Base-by-base conservation (phyloP, 306 rosid genomes). In the Mimosa bimucronata region DNA sequence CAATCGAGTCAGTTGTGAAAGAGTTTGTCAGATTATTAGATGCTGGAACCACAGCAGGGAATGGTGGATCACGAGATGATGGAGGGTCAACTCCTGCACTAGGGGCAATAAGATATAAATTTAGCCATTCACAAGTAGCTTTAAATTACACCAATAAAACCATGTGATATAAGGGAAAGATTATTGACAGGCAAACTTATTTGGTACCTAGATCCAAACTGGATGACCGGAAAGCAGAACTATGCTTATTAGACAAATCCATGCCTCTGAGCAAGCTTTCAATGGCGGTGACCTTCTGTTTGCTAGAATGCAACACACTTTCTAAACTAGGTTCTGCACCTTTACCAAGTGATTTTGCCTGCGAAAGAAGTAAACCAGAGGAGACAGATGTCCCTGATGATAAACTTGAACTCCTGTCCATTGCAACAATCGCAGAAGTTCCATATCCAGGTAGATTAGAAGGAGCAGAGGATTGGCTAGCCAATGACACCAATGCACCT, bases 41-140 rank as follows among this genome's bases (percentile, higher is more conserved):
- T 73, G 97, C 97, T 21, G 94, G 79, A 76, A 86, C 91, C 80
- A 94, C 89, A 68, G 98, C 94, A 81, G 99, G 99, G 81, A 87
- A 90, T 64, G 99, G 99, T 79, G 99, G 99, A 87, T 96, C 99
- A 80, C 99, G 99, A 89, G 98, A 92, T 74, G 99, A 93, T 87
- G 99, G 99, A 89, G 94, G 98, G 94, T 96, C 99, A 96, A 96
- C 98, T 90, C 99, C 99, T 96, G 99, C 97, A 89, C 98, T 89
- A 96, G 98, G 97, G 84, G 86, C 74, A 91, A 91, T 83, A 93
- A 86, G 75, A 87, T 85, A 83, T 79, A 88, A 91, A 88, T 83
- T 91, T 89, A 93, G 96, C 98, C 86, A 88, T 87, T 88, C 94
- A 88, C 88, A 88, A 73, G 71, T 41, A 77, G 57, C 70, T 66